These are phyloP conservation scores for Glaciozyma antarctica DNA, from an alignment of 768 basidiomycete species.

Conservation along the genomic window DNA sequence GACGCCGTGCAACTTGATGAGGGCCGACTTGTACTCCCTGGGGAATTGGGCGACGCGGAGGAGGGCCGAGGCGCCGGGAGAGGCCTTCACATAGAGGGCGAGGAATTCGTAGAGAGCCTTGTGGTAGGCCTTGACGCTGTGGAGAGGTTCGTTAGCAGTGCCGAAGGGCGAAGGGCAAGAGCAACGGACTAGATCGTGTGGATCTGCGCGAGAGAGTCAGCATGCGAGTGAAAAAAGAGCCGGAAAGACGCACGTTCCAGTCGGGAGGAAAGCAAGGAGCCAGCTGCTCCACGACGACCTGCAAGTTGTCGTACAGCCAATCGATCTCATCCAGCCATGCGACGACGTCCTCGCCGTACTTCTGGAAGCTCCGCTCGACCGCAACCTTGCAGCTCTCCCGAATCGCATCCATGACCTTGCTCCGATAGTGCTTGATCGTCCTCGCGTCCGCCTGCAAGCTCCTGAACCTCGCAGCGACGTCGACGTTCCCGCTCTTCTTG, in stretches of 20 bases:
- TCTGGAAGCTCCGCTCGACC: constrained; percentile 26
- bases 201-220: constrained; percentile 11
- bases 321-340: constrained; percentile 63
- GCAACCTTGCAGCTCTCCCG: constrained; percentile 36
- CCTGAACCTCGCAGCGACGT: constrained; percentile 55
- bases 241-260: constrained; percentile 77
- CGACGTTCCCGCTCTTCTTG: constrained; percentile 75
- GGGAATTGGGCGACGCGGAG: constrained; percentile 84
- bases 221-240: constrained; percentile 29
- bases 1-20: constrained; percentile 78
- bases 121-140: constrained; percentile 71
- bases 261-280: constrained; percentile 83
- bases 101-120: constrained; percentile 66
- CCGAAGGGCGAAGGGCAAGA: neutral
- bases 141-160: neutral
- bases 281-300: constrained; percentile 81
- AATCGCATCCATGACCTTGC: constrained; percentile 74
- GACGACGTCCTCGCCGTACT: constrained; percentile 53
- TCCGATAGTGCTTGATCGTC: constrained; percentile 87
- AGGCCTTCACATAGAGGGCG: constrained; percentile 57
- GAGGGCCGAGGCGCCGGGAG: constrained; percentile 78
- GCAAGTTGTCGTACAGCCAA: constrained; percentile 93
- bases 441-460: constrained; percentile 48
- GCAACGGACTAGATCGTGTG: constrained; percentile 22
- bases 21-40: constrained; percentile 87